Evolutionary conservation across 2,329 filamentous ascomycete genomes (phyloP).

Genomic region (Metarhizium guizhouense): DNA sequence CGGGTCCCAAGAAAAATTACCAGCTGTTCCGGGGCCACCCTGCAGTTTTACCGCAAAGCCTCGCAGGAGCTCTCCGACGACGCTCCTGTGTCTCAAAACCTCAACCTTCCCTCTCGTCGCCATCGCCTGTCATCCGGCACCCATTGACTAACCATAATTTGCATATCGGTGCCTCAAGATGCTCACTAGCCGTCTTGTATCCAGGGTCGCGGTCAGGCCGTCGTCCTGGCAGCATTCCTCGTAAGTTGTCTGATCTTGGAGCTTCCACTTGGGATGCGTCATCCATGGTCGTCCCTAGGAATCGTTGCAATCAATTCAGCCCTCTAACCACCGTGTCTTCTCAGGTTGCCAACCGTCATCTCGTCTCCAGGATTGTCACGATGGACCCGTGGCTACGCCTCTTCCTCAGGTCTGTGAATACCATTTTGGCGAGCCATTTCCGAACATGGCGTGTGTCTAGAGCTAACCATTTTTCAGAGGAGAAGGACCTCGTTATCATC

Average conservation of each 20-base stretch:
- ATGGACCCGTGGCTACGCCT: conserved; percentile 52
- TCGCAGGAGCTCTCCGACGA: conserved; percentile 10
- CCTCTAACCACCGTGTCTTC: not conserved
- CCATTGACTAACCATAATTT: conserved; percentile 17
- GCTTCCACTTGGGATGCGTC: not conserved
- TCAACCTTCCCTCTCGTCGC: conserved; percentile 4
- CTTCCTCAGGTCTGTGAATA: conserved; percentile 41
- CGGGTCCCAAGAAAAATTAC: conserved; percentile 1
- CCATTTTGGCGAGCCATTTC: not conserved
- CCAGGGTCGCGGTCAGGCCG: conserved; percentile 47
- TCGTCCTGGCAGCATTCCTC: conserved; percentile 42
- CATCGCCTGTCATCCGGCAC: conserved; percentile 8
- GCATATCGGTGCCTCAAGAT: conserved; percentile 32
- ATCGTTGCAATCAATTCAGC: not conserved
- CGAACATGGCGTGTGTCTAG: not conserved
- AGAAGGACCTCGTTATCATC: conserved; percentile 96
- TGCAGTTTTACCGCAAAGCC: conserved; percentile 1
- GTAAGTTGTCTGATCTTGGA: conserved; percentile 28
- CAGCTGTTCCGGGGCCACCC: conserved; percentile 1
- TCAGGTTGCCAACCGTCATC: conserved; percentile 41
- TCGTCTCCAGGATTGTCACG: conserved; percentile 30
- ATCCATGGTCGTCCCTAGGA: not conserved
- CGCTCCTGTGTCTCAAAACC: not conserved
- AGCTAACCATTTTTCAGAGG: conserved; percentile 52
- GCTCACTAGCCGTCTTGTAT: conserved; percentile 53